These are phyloP conservation scores for Fusarium oxysporum DNA, from an alignment of 2,329 filamentous ascomycete species.

Conservation along the genomic window DNA sequence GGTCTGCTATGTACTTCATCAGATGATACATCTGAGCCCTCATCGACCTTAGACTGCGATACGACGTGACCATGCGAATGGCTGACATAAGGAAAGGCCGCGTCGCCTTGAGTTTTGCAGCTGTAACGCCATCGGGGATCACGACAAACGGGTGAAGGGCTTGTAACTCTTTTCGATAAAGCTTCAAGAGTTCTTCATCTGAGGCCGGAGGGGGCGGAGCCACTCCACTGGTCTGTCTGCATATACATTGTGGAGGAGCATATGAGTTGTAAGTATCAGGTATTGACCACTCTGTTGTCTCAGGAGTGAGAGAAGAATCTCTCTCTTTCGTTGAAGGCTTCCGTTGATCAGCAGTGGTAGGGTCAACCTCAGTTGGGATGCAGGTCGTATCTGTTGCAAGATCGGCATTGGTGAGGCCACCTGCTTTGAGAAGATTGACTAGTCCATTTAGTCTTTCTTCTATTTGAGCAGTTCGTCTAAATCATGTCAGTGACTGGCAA, in stretches of 20 bases:
- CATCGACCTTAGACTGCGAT: conserved; percentile 60
- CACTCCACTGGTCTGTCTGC: conserved; percentile 55
- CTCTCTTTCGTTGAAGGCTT: conserved; percentile 40
- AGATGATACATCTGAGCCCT: conserved; percentile 62
- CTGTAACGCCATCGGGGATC: conserved; percentile 52
- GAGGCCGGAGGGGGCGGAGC: conserved; percentile 56
- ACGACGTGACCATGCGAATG: conserved; percentile 63
- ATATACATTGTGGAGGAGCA: conserved; percentile 61
- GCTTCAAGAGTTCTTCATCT: conserved; percentile 59
- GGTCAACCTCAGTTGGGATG: conserved; percentile 45
- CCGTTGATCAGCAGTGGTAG: conserved; percentile 39
- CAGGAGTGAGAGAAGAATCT: conserved; percentile 19
- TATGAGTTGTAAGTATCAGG: conserved; percentile 59
- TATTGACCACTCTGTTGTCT: conserved; percentile 47
- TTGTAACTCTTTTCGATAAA: conserved; percentile 58
- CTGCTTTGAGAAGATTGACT: conserved; percentile 60
- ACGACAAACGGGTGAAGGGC: conserved; percentile 61
- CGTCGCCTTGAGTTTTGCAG: conserved; percentile 52
- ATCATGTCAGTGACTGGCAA: neutral
- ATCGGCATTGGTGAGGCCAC: conserved; percentile 49
- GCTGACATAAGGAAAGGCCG: conserved; percentile 62
- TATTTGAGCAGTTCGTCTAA: conserved; percentile 61
- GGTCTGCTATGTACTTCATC: conserved; percentile 59
- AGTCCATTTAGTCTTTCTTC: conserved; percentile 63
- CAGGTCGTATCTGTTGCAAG: conserved; percentile 44